These are phyloP conservation scores for Nicotiana rustica DNA, from an alignment of 305 asterid species.

Conservation along the genomic window DNA sequence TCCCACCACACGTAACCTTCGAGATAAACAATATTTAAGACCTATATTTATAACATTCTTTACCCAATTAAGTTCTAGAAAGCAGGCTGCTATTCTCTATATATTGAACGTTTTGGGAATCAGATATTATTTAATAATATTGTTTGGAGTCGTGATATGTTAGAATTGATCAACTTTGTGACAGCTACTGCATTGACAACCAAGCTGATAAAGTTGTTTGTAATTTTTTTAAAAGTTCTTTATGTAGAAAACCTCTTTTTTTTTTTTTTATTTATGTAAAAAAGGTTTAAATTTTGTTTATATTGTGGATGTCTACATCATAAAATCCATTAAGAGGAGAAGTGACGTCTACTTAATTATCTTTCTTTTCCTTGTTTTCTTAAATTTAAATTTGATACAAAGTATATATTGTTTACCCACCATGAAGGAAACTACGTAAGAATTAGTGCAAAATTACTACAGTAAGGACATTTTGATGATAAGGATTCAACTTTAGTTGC, in stretches of 20 bases:
- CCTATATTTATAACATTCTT: background rate
- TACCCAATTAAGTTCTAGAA: background rate
- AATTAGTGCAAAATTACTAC: background rate
- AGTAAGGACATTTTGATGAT: background rate
- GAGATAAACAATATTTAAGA: background rate
- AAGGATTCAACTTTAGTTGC: background rate
- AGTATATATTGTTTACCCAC: background rate
- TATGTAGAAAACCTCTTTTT: background rate
- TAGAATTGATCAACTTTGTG: conserved; percentile 21
- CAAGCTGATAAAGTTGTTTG: background rate
- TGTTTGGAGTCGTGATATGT: background rate
- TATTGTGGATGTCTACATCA: background rate
- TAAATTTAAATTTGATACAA: background rate
- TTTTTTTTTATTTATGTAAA: background rate
- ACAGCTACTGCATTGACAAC: conserved; percentile 11
- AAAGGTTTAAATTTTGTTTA: background rate
- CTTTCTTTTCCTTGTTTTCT: background rate
- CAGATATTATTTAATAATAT: background rate
- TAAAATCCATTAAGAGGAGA: background rate
- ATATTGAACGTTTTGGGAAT: background rate
- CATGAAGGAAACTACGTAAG: background rate
- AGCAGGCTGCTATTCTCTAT: background rate
- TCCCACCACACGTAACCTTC: background rate
- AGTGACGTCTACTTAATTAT: background rate
- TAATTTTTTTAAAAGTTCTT: background rate